A percentile compares a stretch with the other conserved stretches of the same genome.
Evolutionary conservation across 2,329 filamentous ascomycete genomes (phyloP).

Genomic region (Chrysoporthe austroafricana): DNA sequence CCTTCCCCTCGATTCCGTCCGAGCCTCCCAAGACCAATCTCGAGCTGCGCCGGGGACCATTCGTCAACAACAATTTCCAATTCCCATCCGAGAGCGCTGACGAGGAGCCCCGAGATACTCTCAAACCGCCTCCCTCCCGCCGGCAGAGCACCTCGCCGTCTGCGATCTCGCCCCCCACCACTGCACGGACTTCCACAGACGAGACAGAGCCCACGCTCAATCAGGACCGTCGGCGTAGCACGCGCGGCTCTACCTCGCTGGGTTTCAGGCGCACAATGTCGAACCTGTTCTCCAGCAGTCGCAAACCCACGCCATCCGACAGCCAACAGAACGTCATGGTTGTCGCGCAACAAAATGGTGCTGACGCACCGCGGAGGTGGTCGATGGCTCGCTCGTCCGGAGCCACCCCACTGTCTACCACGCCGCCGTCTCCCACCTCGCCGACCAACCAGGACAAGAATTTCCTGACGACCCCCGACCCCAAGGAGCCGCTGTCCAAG

Average conservation of each 20-base stretch:
- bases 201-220: slow-evolving; percentile 36
- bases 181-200: slow-evolving; percentile 27
- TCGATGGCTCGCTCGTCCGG: slow-evolving; percentile 51
- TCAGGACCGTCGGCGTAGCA: slow-evolving; percentile 45
- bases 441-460: slow-evolving; percentile 35
- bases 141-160: slow-evolving; percentile 14
- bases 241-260: slow-evolving; percentile 46
- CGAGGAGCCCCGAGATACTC: background rate
- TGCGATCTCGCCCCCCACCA: slow-evolving; percentile 19
- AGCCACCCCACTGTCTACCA: slow-evolving; percentile 50
- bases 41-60: slow-evolving; percentile 19
- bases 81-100: slow-evolving; percentile 3
- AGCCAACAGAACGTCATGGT: slow-evolving; percentile 33
- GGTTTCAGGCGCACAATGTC: slow-evolving; percentile 56
- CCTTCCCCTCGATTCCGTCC: slow-evolving; percentile 24
- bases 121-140: slow-evolving; percentile 3
- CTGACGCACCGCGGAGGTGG: slow-evolving; percentile 45
- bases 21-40: slow-evolving; percentile 22
- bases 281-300: slow-evolving; percentile 46
- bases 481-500: slow-evolving; percentile 51
- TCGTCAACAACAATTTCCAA: slow-evolving; percentile 16
- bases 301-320: slow-evolving; percentile 43
- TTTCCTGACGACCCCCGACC: slow-evolving; percentile 42
- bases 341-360: slow-evolving; percentile 10
- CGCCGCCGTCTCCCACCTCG: slow-evolving; percentile 55